A percentile compares a stretch with the other conserved stretches of the same genome.
Evolutionary conservation across 2,329 filamentous ascomycete species (phyloP).

Genomic region (Verticillium nubilum): DNA sequence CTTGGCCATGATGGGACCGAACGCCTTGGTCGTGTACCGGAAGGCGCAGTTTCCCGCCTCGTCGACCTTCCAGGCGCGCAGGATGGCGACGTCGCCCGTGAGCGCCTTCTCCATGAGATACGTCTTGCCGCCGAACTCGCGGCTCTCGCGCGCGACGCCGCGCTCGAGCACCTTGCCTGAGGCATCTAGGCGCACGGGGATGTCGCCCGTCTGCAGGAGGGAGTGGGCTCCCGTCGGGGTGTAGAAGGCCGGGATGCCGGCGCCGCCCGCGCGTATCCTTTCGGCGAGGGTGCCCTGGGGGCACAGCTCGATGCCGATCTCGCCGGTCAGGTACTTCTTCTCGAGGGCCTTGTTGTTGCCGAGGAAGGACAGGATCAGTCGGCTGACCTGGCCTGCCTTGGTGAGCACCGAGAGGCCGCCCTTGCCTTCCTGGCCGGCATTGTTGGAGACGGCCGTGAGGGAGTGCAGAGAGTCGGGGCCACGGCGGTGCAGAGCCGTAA

Average conservation of each 20-base stretch:
- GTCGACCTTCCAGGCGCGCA: slow-evolving; percentile 73
- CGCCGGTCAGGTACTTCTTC: slow-evolving; percentile 67
- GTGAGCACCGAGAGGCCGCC: slow-evolving; percentile 65
- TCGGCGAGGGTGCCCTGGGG: slow-evolving; percentile 72
- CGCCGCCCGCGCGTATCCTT: slow-evolving; percentile 65
- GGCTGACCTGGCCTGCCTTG: slow-evolving; percentile 62
- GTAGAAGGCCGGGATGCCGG: slow-evolving; percentile 76
- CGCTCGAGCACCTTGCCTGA: slow-evolving; percentile 57
- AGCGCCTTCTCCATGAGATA: slow-evolving; percentile 77
- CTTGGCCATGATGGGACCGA: slow-evolving; percentile 74
- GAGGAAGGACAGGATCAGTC: slow-evolving; percentile 70
- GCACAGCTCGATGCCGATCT: slow-evolving; percentile 70
- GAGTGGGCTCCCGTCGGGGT: slow-evolving; percentile 69
- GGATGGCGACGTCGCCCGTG: slow-evolving; percentile 69
- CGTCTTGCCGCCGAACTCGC: slow-evolving; percentile 65
- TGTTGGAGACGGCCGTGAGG: slow-evolving; percentile 75
- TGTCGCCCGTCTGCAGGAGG: slow-evolving; percentile 61
- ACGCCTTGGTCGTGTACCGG: slow-evolving; percentile 70
- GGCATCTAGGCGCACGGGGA: slow-evolving; percentile 57
- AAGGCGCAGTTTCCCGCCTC: slow-evolving; percentile 76
- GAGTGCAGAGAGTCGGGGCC: slow-evolving; percentile 57
- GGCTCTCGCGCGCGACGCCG: slow-evolving; percentile 62
- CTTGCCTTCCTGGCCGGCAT: slow-evolving; percentile 65
- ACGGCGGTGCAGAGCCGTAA: slow-evolving; percentile 58
- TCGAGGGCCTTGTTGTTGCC: slow-evolving; percentile 75